Evolutionary conservation across 2,329 filamentous ascomycete species (phyloP), one percentile per base, ranked within the genome.

Genomic region (Xylariomycetidae sp.): DNA sequence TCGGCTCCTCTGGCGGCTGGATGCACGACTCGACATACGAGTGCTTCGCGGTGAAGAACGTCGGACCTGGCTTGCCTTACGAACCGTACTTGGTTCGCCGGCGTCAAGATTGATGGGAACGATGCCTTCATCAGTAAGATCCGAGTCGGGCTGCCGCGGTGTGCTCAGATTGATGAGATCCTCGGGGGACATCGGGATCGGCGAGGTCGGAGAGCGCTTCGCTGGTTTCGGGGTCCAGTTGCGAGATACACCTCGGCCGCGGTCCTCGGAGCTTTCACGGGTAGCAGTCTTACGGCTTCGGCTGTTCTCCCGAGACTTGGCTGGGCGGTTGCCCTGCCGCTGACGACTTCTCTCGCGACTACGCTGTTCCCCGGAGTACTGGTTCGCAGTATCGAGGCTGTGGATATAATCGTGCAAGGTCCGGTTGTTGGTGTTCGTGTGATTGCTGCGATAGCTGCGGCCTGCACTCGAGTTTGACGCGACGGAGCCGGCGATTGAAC

Each of bases 121-220:
- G 30, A 38, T 34, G 20, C 44, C 33, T 11, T 49, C 47, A 22
- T 54, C 43, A 27, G 44, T 45, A 13, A 43, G 27, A 15, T 49
- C 46, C 10, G 40, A 31, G 15, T 57, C 48, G 16, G 49, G 42
- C 25, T 60, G 50, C 17, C 52, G 62, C 1, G 69, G 66, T 1
- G 66, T 74, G 42, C 72, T 74, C 31, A 83, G 59, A 46, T 75
- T 81, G 51, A 79, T 77, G 39, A 86, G 57, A 50, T 96, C 88
- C 49, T 95, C 87, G 0, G 88, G 88, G 3, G 89, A 94, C 89
- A 96, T 96, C 3, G 89, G 88, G 2, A 95, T 74, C 0, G 90
- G 90, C 0, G 90, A 96, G 2, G 88, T 94, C 1, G 90, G 90
- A 1, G 90, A 96, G 15, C 85, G 74, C 61, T 95, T 94, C 10